phyloP scores from a whole-genome alignment of 139 green algal genomes.

The Monoraphidium neglectum region DNA sequence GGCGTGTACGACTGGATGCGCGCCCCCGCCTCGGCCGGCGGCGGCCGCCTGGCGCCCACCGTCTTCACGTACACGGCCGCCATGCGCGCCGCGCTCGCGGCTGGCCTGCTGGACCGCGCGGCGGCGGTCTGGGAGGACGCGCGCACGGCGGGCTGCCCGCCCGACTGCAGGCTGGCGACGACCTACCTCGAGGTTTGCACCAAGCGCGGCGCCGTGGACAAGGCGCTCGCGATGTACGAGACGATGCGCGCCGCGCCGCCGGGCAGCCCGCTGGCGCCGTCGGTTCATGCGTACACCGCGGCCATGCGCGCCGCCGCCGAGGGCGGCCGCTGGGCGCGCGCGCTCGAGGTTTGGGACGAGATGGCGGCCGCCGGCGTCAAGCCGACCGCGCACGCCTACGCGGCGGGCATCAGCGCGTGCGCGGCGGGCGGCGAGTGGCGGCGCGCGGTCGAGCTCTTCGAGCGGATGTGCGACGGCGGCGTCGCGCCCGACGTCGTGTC shows the following conservation, averaged over 20 bases:
- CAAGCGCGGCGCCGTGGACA: conserved; percentile 61
- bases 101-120: conserved; percentile 62
- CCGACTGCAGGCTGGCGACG: conserved; percentile 82
- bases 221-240: conserved; percentile 73
- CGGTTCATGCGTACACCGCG: conserved; percentile 85
- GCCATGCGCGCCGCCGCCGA: conserved; percentile 86
- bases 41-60: conserved; percentile 65
- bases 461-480: conserved; percentile 76
- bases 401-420: conserved; percentile 82
- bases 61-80: conserved; percentile 90
- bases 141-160: conserved; percentile 40
- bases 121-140: conserved; percentile 44
- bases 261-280: conserved; percentile 61
- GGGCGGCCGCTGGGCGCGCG: conserved; percentile 61
- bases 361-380: conserved; percentile 52
- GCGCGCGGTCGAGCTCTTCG: conserved; percentile 76
- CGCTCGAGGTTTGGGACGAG: conserved; percentile 83
- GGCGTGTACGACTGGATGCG: conserved; percentile 90
- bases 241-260: conserved; percentile 55
- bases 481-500: conserved; percentile 88
- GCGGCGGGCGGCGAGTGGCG: conserved; percentile 75
- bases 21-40: conserved; percentile 43
- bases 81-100: conserved; percentile 80
- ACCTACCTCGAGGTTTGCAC: conserved; percentile 82
- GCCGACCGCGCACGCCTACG: conserved; percentile 72